Conservation (phyloP, 2,329 filamentous ascomycete genomes). For the Fusarium succisae region DNA sequence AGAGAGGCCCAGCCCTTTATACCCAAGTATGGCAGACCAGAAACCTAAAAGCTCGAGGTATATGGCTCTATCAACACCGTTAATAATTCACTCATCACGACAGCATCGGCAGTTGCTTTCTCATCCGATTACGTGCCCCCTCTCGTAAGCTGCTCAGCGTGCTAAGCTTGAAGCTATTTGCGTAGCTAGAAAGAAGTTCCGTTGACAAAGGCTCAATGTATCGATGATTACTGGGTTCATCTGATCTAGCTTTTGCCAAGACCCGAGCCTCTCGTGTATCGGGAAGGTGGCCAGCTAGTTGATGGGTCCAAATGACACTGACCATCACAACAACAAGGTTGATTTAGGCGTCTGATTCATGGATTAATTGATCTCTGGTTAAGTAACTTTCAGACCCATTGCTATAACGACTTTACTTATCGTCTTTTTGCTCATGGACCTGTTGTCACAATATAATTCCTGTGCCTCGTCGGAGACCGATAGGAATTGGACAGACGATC, state of each 20-base stretch:
- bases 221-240: no score
- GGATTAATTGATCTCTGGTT: no score
- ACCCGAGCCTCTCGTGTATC: neutral
- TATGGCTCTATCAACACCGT: neutral
- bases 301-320: no score
- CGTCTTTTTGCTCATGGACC: no score
- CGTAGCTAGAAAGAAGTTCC: neutral
- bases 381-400: no score
- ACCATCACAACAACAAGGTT: neutral
- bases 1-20: neutral
- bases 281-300: neutral
- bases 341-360: no score
- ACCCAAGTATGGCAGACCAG: no score
- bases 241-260: fast-evolving
- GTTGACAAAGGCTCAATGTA: fast-evolving
- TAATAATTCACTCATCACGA: no score
- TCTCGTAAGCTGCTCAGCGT: neutral
- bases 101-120: neutral
- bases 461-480: neutral
- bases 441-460: no score
- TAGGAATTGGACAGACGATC: neutral
- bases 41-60: no score
- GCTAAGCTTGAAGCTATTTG: neutral
- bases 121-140: neutral
- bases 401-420: no score